Percentiles rank a stretch among this genome's conserved stretches.
These are phyloP conservation scores for Mycena galericulata DNA, from an alignment of 768 basidiomycete species.

Conservation along the genomic window DNA sequence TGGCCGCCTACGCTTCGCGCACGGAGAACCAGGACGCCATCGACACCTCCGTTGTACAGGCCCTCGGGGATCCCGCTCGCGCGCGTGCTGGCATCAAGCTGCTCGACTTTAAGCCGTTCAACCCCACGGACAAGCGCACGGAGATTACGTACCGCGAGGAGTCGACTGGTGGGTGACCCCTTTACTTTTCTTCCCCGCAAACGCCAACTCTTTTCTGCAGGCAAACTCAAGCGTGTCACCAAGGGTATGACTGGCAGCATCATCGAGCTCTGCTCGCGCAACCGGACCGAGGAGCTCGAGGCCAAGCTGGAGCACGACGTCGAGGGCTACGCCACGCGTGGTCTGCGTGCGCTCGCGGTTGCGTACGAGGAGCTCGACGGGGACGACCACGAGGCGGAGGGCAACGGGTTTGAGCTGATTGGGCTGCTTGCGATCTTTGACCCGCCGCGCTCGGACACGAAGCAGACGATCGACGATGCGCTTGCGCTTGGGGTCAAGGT, in stretches of 20 bases:
- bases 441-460: constrained; percentile 97
- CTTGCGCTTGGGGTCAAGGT: constrained; percentile 95
- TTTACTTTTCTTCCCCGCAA: neutral
- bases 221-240: constrained; percentile 97
- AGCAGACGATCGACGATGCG: constrained; percentile 98
- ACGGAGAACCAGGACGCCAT: constrained; percentile 99
- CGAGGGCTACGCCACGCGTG: constrained; percentile 94
- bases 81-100: constrained; percentile 96
- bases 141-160: constrained; percentile 98
- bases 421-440: constrained; percentile 98
- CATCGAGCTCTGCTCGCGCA: constrained; percentile 96
- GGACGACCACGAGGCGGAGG: constrained; percentile 85
- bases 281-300: constrained; percentile 96
- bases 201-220: neutral
- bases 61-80: constrained; percentile 75
- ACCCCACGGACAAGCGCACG: constrained; percentile 99
- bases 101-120: constrained; percentile 99
- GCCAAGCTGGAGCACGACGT: constrained; percentile 93
- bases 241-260: constrained; percentile 99
- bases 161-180: constrained; percentile 62
- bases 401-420: constrained; percentile 97
- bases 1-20: constrained; percentile 96
- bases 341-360: constrained; percentile 97
- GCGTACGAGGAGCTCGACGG: constrained; percentile 94
- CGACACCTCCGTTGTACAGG: constrained; percentile 86